Evolutionary conservation across 108 stramenopile genomes (phyloP).

Genomic region (Conticribra guillardii): DNA sequence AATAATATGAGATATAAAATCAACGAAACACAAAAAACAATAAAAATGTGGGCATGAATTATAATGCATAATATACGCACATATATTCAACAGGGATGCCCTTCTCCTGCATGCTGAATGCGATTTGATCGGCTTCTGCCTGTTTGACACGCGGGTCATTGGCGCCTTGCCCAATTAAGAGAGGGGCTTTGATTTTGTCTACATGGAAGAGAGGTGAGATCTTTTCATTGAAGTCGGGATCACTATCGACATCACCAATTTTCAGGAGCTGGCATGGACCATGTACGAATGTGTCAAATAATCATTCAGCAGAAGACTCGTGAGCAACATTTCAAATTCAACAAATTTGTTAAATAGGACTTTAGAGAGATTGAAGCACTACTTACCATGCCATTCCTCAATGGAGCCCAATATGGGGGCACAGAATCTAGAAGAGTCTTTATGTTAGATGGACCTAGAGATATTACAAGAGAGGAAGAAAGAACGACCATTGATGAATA

Average conservation of each 20-base stretch:
- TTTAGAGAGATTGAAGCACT: too few species aligned
- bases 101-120: slow-evolving; percentile 63
- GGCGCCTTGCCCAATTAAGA: slow-evolving; percentile 71
- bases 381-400: slow-evolving; percentile 60
- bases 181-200: slow-evolving; percentile 65
- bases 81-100: slow-evolving; percentile 74
- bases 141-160: slow-evolving; percentile 75
- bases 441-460: slow-evolving; percentile 56
- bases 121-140: slow-evolving; percentile 72
- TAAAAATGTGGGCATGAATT: too few species aligned
- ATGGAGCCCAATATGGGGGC: slow-evolving; percentile 67
- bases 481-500: background rate
- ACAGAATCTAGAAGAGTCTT: slow-evolving; percentile 64
- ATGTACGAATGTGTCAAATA: background rate
- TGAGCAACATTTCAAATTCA: too few species aligned
- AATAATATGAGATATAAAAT: too few species aligned
- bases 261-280: slow-evolving; percentile 28
- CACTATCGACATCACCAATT: slow-evolving; percentile 70
- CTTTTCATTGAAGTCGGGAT: slow-evolving; percentile 63
- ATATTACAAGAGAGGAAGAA: background rate
- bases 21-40: too few species aligned
- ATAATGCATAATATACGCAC: too few species aligned
- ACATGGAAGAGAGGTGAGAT: slow-evolving; percentile 73
- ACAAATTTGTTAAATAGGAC: too few species aligned
- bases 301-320: background rate